Evolutionary conservation across 75 land plant species (phyloP).

Genomic region (Larix kaempferi): DNA sequence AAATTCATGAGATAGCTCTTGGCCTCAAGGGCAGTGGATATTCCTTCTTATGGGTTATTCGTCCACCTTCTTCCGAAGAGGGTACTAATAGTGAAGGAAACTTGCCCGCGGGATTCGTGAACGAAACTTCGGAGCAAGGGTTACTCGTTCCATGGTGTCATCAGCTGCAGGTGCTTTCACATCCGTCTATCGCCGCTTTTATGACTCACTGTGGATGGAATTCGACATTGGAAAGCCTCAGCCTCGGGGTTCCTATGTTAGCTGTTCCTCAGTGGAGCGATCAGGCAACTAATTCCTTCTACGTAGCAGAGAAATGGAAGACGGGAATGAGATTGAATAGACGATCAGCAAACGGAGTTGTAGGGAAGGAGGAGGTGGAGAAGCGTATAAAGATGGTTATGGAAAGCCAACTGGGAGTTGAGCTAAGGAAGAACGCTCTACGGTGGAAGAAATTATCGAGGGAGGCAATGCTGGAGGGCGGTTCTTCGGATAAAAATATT

Average conservation of each 20-base stretch:
- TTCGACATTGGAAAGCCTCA: background rate
- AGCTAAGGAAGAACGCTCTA: slow-evolving; percentile 22
- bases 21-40: slow-evolving; percentile 23
- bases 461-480: slow-evolving; percentile 30
- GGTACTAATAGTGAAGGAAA: no score
- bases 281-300: slow-evolving; percentile 5
- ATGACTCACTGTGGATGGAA: slow-evolving; percentile 7
- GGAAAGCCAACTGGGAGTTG: slow-evolving; percentile 20
- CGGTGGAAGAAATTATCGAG: slow-evolving; percentile 20
- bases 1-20: slow-evolving; percentile 29
- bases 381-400: slow-evolving; percentile 22
- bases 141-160: slow-evolving; percentile 21
- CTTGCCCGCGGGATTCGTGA: background rate
- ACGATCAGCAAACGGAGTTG: slow-evolving; percentile 5
- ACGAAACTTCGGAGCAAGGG: slow-evolving; percentile 15
- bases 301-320: slow-evolving; percentile 22
- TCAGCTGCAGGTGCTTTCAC: slow-evolving; percentile 14
- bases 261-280: no score
- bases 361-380: slow-evolving; percentile 29
- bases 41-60: slow-evolving; percentile 30
- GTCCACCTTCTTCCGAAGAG: background rate
- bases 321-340: slow-evolving; percentile 18
- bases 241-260: background rate
- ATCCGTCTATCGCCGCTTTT: slow-evolving; percentile 12
- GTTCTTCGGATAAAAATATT: slow-evolving; percentile 30